Percentiles rank a stretch among this genome's conserved stretches.
These are phyloP conservation scores for Abelmoschus esculentus DNA, from an alignment of 345 rosid species.

Conservation along the genomic window DNA sequence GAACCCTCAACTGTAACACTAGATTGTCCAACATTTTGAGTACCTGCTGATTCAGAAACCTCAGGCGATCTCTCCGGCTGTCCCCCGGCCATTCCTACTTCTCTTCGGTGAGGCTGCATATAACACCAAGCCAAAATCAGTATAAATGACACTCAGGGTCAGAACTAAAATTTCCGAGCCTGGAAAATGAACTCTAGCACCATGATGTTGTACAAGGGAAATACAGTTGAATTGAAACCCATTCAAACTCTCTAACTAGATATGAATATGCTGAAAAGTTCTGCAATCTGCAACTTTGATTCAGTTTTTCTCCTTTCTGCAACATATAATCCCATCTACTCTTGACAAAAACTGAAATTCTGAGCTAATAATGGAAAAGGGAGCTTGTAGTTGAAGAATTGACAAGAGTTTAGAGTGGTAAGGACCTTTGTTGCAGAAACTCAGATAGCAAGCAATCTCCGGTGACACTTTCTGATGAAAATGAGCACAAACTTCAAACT, in stretches of 20 bases:
- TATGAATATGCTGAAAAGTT: not conserved
- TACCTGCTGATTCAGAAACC: too few relatives aligned
- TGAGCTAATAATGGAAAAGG: not conserved
- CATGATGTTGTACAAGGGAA: too few relatives aligned
- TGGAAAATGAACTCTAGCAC: not conserved
- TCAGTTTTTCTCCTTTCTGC: not conserved
- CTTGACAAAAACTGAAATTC: not conserved
- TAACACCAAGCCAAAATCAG: not conserved
- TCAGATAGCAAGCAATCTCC: not conserved
- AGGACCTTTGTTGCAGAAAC: not conserved
- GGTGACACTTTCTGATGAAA: not conserved
- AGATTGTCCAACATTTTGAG: not conserved
- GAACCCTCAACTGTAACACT: not conserved
- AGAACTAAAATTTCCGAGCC: not conserved
- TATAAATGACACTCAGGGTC: not conserved
- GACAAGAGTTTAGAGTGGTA: not conserved
- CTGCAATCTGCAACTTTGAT: not conserved
- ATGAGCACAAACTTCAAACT: not conserved
- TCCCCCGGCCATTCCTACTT: constrained; percentile 13
- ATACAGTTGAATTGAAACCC: too few relatives aligned
- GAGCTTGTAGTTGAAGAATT: not conserved
- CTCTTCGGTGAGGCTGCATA: constrained; percentile 1
- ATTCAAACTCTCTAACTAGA: too few relatives aligned
- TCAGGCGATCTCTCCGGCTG: constrained; percentile 18
- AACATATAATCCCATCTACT: not conserved